phyloP scores from a whole-genome alignment of 176 grass and related monocot genomes.

The Triticum monococcum region DNA sequence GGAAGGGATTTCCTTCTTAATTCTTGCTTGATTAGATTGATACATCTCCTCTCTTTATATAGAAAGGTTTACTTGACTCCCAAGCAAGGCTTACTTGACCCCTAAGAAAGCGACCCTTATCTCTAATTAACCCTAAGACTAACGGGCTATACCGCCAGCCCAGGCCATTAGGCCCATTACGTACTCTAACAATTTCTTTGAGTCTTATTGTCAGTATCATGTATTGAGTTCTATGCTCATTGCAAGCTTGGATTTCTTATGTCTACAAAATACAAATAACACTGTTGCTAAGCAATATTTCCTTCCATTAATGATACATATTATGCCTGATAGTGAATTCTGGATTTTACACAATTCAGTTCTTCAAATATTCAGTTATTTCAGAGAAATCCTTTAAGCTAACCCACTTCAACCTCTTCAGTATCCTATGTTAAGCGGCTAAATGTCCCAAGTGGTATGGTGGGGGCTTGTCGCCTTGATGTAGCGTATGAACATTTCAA shows the following conservation, averaged over 20 bases:
- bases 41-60: too few relatives aligned
- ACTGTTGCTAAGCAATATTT: not conserved
- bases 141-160: too few relatives aligned
- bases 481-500: slow-evolving; percentile 93
- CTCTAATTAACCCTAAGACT: too few relatives aligned
- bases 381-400: slow-evolving; percentile 7
- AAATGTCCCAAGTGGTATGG: slow-evolving; percentile 87
- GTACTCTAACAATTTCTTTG: too few relatives aligned
- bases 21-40: too few relatives aligned
- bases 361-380: slow-evolving; percentile 7
- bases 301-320: not conserved
- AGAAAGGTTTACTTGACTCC: too few relatives aligned
- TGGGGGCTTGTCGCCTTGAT: slow-evolving; percentile 97
- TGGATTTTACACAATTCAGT: not conserved
- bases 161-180: too few relatives aligned
- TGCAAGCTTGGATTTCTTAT: not conserved
- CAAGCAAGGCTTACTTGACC: too few relatives aligned
- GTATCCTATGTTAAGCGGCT: slow-evolving; percentile 87
- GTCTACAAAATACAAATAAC: not conserved
- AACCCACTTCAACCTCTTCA: slow-evolving; percentile 44
- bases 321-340: not conserved
- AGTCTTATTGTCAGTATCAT: not conserved
- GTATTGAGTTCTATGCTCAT: not conserved
- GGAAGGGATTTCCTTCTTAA: too few relatives aligned
- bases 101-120: too few relatives aligned